Percentiles rank a stretch among this genome's conserved stretches.
Conservation (phyloP, 148 eudicot species). For the Rhododendron molle region DNA sequence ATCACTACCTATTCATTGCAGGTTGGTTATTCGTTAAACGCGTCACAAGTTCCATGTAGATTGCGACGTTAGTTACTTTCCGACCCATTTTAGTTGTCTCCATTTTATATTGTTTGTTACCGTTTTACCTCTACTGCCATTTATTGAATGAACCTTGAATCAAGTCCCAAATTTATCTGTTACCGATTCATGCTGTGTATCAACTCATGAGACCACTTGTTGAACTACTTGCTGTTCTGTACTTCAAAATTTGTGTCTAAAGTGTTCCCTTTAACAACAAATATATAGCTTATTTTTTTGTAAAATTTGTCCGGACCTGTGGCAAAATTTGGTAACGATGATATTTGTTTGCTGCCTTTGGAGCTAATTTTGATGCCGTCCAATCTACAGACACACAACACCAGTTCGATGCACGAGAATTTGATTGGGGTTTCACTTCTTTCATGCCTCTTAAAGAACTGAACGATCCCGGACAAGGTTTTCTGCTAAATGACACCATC, state of each 20-base stretch:
- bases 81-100: background rate
- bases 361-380: background rate
- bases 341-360: background rate
- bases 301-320: background rate
- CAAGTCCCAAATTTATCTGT: background rate
- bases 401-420: slow-evolving; percentile 75
- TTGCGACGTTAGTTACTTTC: background rate
- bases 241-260: background rate
- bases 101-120: background rate
- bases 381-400: slow-evolving; percentile 79
- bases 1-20: background rate
- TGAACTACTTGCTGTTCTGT: background rate
- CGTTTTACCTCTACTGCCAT: background rate
- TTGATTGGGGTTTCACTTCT: slow-evolving; percentile 99
- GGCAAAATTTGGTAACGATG: slow-evolving; percentile 14
- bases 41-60: slow-evolving; percentile 81
- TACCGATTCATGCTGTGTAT: slow-evolving; percentile 31
- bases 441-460: slow-evolving; percentile 86
- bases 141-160: background rate
- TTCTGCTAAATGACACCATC: slow-evolving; percentile 66
- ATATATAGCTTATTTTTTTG: background rate
- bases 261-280: background rate
- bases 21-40: slow-evolving; percentile 14
- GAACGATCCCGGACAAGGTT: slow-evolving; percentile 75
- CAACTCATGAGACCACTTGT: background rate